Conservation (phyloP, 768 basidiomycete genomes). For the Tylopilus cervinicoccineus region DNA sequence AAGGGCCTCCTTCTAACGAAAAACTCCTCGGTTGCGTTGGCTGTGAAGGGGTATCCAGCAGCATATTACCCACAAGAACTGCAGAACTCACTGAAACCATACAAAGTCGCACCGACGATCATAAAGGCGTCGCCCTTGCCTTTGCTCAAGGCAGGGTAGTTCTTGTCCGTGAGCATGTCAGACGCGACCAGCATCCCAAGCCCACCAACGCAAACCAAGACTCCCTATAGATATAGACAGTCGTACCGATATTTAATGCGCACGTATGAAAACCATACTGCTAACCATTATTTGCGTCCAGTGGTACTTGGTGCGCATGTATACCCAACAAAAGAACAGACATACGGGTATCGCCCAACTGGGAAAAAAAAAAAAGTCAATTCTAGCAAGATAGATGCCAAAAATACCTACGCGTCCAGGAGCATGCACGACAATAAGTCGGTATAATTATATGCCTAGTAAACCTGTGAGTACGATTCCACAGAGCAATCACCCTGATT, state of each 20-base stretch:
- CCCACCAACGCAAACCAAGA: slow-evolving; percentile 68
- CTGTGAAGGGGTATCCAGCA: slow-evolving; percentile 34
- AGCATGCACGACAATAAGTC: slow-evolving; percentile 87
- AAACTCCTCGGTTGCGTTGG: slow-evolving; percentile 87
- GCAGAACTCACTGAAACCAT: slow-evolving; percentile 70
- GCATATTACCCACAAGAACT: neutral
- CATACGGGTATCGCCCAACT: slow-evolving; percentile 91
- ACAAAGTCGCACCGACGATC: slow-evolving; percentile 81
- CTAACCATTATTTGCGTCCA: slow-evolving; percentile 79
- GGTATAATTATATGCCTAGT: slow-evolving; percentile 78
- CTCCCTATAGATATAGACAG: slow-evolving; percentile 44
- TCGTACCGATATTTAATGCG: neutral
- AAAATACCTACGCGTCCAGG: slow-evolving; percentile 67
- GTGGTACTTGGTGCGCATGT: slow-evolving; percentile 75
- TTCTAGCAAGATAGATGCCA: neutral
- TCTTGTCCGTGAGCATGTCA: slow-evolving; percentile 74
- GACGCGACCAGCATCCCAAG: slow-evolving; percentile 77
- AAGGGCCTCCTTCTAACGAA: slow-evolving; percentile 76
- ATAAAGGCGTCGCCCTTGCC: slow-evolving; percentile 85
- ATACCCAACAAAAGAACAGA: slow-evolving; percentile 78
- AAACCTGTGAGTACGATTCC: neutral
- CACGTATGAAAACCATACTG: neutral
- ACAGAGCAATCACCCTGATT: neutral
- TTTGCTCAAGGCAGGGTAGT: slow-evolving; percentile 58
- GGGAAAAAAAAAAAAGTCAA: neutral